A percentile compares a stretch with the other conserved stretches of the same genome.
Evolutionary conservation across 805 yeast genomes (phyloP).

Genomic region (Kodamaea jinghongensis): DNA sequence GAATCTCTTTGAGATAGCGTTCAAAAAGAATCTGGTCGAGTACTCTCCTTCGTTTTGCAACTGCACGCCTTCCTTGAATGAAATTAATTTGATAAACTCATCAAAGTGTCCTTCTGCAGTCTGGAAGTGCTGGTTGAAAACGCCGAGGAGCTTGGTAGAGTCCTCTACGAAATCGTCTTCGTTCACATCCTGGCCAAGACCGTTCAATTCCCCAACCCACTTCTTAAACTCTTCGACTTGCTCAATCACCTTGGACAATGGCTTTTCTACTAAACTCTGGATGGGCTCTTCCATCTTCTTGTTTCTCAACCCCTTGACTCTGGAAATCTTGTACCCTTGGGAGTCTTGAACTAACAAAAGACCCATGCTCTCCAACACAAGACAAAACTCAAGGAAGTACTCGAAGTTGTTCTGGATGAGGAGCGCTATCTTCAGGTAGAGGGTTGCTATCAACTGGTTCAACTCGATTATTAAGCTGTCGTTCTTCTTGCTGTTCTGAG

Average conservation of each 20-base stretch:
- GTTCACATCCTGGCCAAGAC: constrained; percentile 4
- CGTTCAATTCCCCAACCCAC: background rate
- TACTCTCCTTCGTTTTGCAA: constrained; percentile 17
- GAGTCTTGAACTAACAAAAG: constrained; percentile 51
- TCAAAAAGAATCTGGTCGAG: constrained; percentile 30
- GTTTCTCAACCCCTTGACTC: constrained; percentile 77
- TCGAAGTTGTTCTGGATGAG: constrained; percentile 21
- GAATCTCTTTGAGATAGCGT: constrained; percentile 66
- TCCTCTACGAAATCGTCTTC: constrained; percentile 14
- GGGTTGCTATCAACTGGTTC: constrained; percentile 14
- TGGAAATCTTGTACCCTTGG: constrained; percentile 49
- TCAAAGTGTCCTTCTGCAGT: constrained; percentile 2
- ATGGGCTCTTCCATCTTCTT: constrained; percentile 36
- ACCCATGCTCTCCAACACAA: constrained; percentile 73
- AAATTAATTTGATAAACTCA: constrained; percentile 19
- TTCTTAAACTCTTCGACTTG: constrained; percentile 34
- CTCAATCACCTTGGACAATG: constrained; percentile 39
- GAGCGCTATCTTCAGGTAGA: constrained; percentile 3
- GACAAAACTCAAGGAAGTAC: constrained; percentile 47
- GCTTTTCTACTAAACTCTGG: constrained; percentile 17
- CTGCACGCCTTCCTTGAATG: constrained; percentile 29
- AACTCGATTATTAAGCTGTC: constrained; percentile 30
- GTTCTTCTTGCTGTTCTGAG: constrained; percentile 23
- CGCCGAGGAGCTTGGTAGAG: constrained; percentile 15
- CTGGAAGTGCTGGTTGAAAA: constrained; percentile 13